Evolutionary conservation across 2,329 filamentous ascomycete species (phyloP).

Genomic region (Tolypocladium tundrense): DNA sequence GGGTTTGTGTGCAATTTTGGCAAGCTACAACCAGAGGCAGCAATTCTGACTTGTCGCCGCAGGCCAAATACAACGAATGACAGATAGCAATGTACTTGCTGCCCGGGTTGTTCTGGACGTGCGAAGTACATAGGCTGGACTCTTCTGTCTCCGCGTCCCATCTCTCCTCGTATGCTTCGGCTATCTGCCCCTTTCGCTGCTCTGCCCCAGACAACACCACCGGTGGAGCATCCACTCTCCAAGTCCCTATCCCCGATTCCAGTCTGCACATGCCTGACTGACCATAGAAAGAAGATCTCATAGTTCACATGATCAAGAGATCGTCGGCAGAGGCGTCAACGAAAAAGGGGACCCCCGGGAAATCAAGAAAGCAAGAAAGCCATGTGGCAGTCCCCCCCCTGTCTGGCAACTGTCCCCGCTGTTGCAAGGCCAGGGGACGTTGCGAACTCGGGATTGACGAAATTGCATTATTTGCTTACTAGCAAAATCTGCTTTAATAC

Average conservation of each 20-base stretch:
- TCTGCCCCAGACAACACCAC: not conserved
- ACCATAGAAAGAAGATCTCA: not conserved
- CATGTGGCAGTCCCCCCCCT: not conserved
- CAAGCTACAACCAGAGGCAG: not conserved
- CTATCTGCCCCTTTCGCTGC: not conserved
- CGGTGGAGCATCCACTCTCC: not conserved
- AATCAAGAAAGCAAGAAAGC: not conserved
- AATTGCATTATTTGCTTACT: not conserved
- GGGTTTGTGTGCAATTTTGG: not conserved
- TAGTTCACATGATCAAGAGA: not conserved
- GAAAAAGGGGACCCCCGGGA: not conserved
- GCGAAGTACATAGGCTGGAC: not conserved
- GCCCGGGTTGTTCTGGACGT: not conserved
- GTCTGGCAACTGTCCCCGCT: not conserved
- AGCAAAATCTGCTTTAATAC: not conserved
- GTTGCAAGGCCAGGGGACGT: not conserved
- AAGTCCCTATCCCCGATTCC: not conserved
- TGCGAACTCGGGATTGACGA: not conserved
- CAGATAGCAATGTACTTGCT: not conserved
- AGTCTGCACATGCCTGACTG: not conserved
- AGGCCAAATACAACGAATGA: not conserved
- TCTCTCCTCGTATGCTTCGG: not conserved
- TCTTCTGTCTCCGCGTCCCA: not conserved
- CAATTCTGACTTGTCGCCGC: not conserved
- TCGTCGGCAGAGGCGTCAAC: not conserved